Evolutionary conservation across 768 basidiomycete species (phyloP).

Genomic region (Panaeolus papilionaceus): DNA sequence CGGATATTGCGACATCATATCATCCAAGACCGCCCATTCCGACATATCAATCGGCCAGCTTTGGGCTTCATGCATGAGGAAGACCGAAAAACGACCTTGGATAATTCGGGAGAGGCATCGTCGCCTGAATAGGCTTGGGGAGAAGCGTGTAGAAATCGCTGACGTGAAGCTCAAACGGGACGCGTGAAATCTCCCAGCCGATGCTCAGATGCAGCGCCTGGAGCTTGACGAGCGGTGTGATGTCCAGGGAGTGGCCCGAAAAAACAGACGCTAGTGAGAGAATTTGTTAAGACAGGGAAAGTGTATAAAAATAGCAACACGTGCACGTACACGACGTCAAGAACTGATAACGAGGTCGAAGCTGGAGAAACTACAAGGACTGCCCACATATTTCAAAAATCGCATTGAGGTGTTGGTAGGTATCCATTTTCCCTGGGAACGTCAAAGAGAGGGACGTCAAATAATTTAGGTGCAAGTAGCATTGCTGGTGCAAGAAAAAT

Average conservation of each 20-base stretch:
- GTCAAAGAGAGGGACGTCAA: slow-evolving; percentile 4
- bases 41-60: not conserved
- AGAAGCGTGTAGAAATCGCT: not conserved
- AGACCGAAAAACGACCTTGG: not conserved
- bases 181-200: not conserved
- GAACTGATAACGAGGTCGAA: not conserved
- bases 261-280: not conserved
- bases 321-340: not conserved
- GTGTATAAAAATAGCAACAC: not conserved
- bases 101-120: not conserved
- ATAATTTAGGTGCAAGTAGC: not conserved
- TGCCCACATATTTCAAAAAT: slow-evolving; percentile 2
- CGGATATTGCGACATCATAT: not conserved
- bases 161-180: not conserved
- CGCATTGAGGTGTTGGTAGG: not conserved
- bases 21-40: slow-evolving; percentile 4
- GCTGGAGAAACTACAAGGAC: not conserved
- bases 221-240: not conserved
- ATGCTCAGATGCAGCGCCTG: not conserved
- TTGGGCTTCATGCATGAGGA: slow-evolving; percentile 5
- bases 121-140: not conserved
- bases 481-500: not conserved
- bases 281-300: not conserved
- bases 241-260: not conserved
- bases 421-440: not conserved